A percentile compares a stretch with the other conserved stretches of the same genome.
Evolutionary conservation across 1,139 yeast genomes (phyloP).

Genomic region (Geotrichum macrosporum): DNA sequence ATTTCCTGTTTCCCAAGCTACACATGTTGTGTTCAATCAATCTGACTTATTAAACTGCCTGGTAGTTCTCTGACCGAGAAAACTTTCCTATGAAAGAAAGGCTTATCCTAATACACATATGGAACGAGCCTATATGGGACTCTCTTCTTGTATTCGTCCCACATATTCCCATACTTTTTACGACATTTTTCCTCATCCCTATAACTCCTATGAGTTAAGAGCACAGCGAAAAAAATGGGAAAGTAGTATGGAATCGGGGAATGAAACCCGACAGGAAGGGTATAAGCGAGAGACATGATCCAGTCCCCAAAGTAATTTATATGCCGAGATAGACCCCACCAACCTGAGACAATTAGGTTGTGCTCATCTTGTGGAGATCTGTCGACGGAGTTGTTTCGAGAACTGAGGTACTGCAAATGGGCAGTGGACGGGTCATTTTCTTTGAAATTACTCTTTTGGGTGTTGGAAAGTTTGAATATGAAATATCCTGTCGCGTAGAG

Average conservation of each 20-base stretch:
- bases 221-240: constrained; percentile 71
- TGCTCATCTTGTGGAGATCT: too few species aligned
- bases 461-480: constrained; percentile 79
- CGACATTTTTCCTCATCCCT: constrained; percentile 91
- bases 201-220: constrained; percentile 78
- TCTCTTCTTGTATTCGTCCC: constrained; percentile 71
- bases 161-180: constrained; percentile 74
- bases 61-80: too few species aligned
- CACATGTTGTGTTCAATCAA: too few species aligned
- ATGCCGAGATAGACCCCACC: constrained; percentile 96
- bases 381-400: too few species aligned
- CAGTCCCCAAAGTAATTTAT: constrained; percentile 95
- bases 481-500: constrained; percentile 60
- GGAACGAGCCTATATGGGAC: constrained; percentile 93
- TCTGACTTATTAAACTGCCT: too few species aligned
- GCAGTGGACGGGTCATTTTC: constrained; percentile 63
- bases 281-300: constrained; percentile 89
- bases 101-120: constrained; percentile 59
- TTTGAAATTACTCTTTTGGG: constrained; percentile 79
- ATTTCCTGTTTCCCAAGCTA: too few species aligned
- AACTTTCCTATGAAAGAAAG: too few species aligned
- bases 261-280: constrained; percentile 78
- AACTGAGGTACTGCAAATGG: constrained; percentile 61
- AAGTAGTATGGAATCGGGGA: constrained; percentile 86
- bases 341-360: constrained; percentile 76